Base-by-base conservation (phyloP, 345 rosid species). In the Hibiscus syriacus region DNA sequence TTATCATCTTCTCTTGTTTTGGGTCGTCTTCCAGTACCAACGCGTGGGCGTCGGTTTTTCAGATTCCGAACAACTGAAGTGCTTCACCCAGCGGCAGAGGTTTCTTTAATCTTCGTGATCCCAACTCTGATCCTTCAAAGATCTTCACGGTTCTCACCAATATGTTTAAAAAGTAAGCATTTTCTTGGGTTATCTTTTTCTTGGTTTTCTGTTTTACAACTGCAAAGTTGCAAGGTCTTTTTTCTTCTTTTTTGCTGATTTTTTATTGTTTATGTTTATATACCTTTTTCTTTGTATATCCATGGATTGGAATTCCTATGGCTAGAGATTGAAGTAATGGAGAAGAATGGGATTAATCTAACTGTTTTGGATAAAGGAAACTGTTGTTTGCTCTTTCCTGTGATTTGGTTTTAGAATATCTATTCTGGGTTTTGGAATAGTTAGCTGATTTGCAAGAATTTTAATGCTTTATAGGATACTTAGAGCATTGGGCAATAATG, bases 121-220 rank as follows among this genome's bases (percentile, higher is more conserved):
- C 5, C n/a, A 53, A 55, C 45, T 36, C 70, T 65, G 46, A 34
- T 30, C n/a, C 38, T 55, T 60, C 43, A 14, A 45, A 72, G 56
- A 25, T 69, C 46, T 62, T 32, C 30, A 12, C 59, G 27, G 36
- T 38, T 49, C 62, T 45, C 52, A 25, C 57, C 61, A 73, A 59
- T 17, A 82, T 82, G 85, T 82, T 82, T 76, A 82, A 79, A 70
- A 82, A 82, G 83, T 82, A 67, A 76, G 70, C 22, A 9, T 7
- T 48, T 48, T n/a, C n/a, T n/a, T n/a, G n/a, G n/a, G n/a, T n/a
- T n/a, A n/a, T 46, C 0, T 17, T 64, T 34, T 16, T n/a, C n/a
- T n/a, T n/a, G n/a, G n/a, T n/a, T n/a, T n/a, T n/a, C n/a, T n/a
- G n/a, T n/a, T n/a, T n/a, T n/a, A n/a, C n/a, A n/a, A n/a, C n/a